Evolutionary conservation across 306 rosid genomes (phyloP).

Genomic region (Trichosanthes cucumerina): DNA sequence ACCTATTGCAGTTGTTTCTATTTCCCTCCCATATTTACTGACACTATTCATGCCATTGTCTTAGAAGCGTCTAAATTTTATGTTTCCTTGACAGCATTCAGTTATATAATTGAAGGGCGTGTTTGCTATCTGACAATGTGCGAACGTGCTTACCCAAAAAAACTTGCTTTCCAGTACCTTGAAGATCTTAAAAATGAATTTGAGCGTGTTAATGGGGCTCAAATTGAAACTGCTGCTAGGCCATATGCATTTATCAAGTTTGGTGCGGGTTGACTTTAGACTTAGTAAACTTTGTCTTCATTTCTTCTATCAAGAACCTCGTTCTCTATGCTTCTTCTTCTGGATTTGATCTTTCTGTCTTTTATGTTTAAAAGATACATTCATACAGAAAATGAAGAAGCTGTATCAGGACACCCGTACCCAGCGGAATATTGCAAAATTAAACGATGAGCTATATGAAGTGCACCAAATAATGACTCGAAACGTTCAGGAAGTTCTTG

Average conservation of each 20-base stretch:
- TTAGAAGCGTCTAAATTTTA: constrained; percentile 10
- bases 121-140: constrained; percentile 98
- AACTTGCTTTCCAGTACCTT: constrained; percentile 94
- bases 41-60: background rate
- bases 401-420: constrained; percentile 91
- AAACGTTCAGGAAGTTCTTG: constrained; percentile 95
- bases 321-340: background rate
- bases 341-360: constrained; percentile 21
- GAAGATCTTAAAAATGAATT: constrained; percentile 93
- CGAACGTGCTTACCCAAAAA: constrained; percentile 92
- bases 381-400: constrained; percentile 90
- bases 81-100: constrained; percentile 49
- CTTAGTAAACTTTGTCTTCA: background rate
- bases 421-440: constrained; percentile 84
- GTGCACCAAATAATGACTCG: constrained; percentile 99
- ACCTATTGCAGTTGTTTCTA: background rate
- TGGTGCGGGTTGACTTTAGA: constrained; percentile 33
- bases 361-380: constrained; percentile 57
- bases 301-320: background rate
- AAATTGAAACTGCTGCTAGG: constrained; percentile 97
- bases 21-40: background rate
- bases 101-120: constrained; percentile 86
- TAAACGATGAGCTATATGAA: constrained; percentile 94
- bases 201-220: constrained; percentile 79
- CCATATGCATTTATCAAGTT: constrained; percentile 97